Percentiles rank a stretch among this genome's conserved stretches.
These are phyloP conservation scores for Trifolium fragiferum DNA, from an alignment of 306 rosid species.

Conservation along the genomic window DNA sequence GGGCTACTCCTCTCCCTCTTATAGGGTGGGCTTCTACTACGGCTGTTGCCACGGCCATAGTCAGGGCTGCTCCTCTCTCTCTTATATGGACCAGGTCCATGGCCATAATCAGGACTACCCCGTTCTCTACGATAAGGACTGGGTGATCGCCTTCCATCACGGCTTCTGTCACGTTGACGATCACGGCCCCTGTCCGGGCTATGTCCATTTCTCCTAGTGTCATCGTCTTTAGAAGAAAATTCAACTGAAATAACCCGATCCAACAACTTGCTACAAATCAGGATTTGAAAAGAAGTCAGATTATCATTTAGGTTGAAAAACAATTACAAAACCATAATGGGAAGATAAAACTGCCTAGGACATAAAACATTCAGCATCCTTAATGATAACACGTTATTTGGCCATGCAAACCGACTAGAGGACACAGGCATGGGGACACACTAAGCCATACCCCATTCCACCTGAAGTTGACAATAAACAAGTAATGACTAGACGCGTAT, in stretches of 20 bases:
- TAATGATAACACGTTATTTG: conserved; percentile 11
- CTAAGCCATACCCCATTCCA: conserved; percentile 20
- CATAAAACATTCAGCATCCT: neutral
- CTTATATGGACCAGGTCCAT: conserved; percentile 70
- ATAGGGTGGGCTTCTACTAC: conserved; percentile 69
- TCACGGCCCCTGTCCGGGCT: conserved; percentile 85
- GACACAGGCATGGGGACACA: conserved; percentile 12
- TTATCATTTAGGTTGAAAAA: conserved; percentile 7
- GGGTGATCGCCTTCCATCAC: conserved; percentile 84
- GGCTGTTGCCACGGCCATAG: conserved; percentile 77
- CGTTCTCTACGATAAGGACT: conserved; percentile 89
- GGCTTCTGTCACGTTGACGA: conserved; percentile 68
- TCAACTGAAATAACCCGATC: conserved; percentile 97
- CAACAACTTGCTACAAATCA: conserved; percentile 78
- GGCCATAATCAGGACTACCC: conserved; percentile 99
- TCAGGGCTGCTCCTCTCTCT: conserved; percentile 83
- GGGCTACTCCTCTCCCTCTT: conserved; percentile 66
- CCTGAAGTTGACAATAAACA: conserved; percentile 9
- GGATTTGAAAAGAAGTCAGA: conserved; percentile 34
- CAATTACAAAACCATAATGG: conserved; percentile 21
- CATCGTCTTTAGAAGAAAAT: conserved; percentile 88
- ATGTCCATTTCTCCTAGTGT: conserved; percentile 72
- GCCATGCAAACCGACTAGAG: neutral
- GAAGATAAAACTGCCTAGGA: neutral
- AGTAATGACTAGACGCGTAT: conserved; percentile 1